phyloP scores from a whole-genome alignment of 2,329 filamentous ascomycete genomes.

The Fusarium bulbicola region DNA sequence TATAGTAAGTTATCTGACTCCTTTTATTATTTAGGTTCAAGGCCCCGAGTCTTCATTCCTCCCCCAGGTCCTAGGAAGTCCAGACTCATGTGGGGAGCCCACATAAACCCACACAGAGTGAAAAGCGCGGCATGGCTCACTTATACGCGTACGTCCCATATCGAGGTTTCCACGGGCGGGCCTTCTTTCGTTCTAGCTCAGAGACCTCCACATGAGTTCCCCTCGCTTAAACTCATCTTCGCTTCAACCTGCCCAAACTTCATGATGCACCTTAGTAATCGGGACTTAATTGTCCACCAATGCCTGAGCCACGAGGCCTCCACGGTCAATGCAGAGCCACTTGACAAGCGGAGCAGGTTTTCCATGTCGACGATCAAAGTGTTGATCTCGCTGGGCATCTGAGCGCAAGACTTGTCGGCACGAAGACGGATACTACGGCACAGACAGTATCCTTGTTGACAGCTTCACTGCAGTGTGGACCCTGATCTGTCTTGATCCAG shows the following conservation, averaged over 20 bases:
- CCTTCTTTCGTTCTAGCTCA: not conserved
- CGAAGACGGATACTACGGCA: not conserved
- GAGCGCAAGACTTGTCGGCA: not conserved
- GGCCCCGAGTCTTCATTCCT: not conserved
- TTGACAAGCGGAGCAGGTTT: not conserved
- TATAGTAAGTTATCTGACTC: not conserved
- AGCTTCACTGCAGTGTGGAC: not conserved
- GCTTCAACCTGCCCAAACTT: not conserved
- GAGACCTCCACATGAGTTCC: not conserved
- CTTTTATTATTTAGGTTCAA: not conserved
- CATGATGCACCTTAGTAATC: not conserved
- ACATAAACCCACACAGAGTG: not conserved
- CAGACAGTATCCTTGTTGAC: not conserved
- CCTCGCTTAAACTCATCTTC: not conserved
- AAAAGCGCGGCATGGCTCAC: not conserved
- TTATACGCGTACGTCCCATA: not conserved
- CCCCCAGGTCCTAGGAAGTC: too few species aligned
- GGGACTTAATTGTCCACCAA: slow-evolving; percentile 14
- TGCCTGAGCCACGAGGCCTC: not conserved
- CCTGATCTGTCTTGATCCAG: not conserved
- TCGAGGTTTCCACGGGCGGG: not conserved
- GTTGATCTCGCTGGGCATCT: not conserved
- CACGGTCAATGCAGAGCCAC: not conserved
- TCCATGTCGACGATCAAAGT: not conserved
- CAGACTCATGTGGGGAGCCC: not conserved